Evolutionary conservation across 495 filamentous ascomycete genomes (phyloP).

Genomic region (Aspergillus egyptiacus): DNA sequence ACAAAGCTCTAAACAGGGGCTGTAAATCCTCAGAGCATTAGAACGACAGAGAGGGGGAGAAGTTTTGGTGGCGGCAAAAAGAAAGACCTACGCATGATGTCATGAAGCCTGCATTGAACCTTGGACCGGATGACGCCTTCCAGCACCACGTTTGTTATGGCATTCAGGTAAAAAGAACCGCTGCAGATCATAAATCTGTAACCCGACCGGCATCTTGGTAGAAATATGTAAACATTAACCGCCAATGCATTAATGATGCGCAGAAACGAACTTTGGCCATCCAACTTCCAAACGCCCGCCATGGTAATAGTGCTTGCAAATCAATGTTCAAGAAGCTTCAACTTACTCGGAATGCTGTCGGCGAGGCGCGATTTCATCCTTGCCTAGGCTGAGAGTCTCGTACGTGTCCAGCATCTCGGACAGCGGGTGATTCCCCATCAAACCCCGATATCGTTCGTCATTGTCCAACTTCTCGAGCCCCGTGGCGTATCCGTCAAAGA

Average conservation of each 20-base stretch:
- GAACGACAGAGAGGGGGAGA: neutral
- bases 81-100: neutral
- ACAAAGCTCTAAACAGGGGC: too few relatives aligned
- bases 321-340: neutral
- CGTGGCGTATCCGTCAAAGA: constrained; percentile 33
- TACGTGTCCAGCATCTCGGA: constrained; percentile 42
- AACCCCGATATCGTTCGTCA: constrained; percentile 32
- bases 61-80: neutral
- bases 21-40: too few relatives aligned
- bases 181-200: too few relatives aligned
- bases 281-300: too few relatives aligned
- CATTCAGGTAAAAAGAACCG: too few relatives aligned
- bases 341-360: constrained; percentile 8
- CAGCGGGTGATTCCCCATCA: constrained; percentile 19
- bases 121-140: too few relatives aligned
- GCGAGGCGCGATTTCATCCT: constrained; percentile 27
- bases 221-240: too few relatives aligned
- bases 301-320: too few relatives aligned
- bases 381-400: constrained; percentile 39
- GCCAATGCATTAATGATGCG: too few relatives aligned
- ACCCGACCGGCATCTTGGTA: too few relatives aligned
- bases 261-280: too few relatives aligned
- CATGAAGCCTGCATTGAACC: neutral
- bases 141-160: too few relatives aligned
- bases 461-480: constrained; percentile 36